Evolutionary conservation across 73 alveolate genomes (phyloP).

Genomic region (Paramecium pentaurelia): DNA sequence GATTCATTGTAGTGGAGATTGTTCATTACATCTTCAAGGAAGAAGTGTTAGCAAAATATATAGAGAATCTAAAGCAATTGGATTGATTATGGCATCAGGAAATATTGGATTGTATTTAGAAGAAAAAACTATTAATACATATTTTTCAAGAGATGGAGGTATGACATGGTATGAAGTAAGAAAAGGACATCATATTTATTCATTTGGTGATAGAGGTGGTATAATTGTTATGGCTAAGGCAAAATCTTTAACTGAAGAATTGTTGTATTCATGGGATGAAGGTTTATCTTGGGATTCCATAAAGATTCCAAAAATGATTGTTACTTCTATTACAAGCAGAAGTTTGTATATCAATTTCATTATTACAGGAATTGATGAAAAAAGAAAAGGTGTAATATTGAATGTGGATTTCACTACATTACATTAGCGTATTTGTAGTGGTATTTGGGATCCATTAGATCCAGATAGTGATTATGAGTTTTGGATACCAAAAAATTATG

Average conservation of each 20-base stretch:
- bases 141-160: slow-evolving; percentile 90
- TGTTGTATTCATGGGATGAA: slow-evolving; percentile 79
- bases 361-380: neutral
- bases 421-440: slow-evolving; percentile 84
- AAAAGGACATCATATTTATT: slow-evolving; percentile 87
- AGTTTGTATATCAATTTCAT: slow-evolving; percentile 3
- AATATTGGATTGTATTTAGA: slow-evolving; percentile 79
- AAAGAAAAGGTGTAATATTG: slow-evolving; percentile 68
- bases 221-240: slow-evolving; percentile 89
- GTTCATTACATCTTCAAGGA: slow-evolving; percentile 85
- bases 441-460: slow-evolving; percentile 75
- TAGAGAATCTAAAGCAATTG: slow-evolving; percentile 77
- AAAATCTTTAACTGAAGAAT: slow-evolving; percentile 72
- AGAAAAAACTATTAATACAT: slow-evolving; percentile 66
- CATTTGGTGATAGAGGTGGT: slow-evolving; percentile 97
- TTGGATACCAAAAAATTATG: slow-evolving; percentile 86
- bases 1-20: slow-evolving; percentile 72
- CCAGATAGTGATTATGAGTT: slow-evolving; percentile 86
- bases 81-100: slow-evolving; percentile 87
- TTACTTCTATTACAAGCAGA: neutral
- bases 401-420: slow-evolving; percentile 76
- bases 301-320: neutral
- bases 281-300: slow-evolving; percentile 74
- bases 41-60: slow-evolving; percentile 77
- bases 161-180: slow-evolving; percentile 77